Base-by-base conservation (phyloP, 345 rosid species). In the Citrus medica region DNA sequence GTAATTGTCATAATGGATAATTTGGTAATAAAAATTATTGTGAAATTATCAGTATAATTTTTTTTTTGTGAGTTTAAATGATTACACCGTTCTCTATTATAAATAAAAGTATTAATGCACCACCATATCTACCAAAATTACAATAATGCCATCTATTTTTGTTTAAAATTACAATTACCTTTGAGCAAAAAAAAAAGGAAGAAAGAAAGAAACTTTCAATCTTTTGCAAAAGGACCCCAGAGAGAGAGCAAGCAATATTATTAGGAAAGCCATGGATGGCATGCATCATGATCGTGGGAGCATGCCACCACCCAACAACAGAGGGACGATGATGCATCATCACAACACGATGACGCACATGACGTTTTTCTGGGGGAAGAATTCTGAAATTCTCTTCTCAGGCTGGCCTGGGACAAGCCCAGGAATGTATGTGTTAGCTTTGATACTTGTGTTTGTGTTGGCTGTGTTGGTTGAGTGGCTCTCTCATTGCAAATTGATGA, bases 311-410 rank as follows among this genome's bases (percentile, higher is more conserved):
- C 24, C 56, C 22, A 22, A 22, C 75, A 56, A 5, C 35, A 16
- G 14, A 3, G 73, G 73, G 25, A 33, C 33, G 30, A 32, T 55
- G 46, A 42, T 42, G 51, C 71, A 24, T 21, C 84, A 66, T 13
- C 86, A 76, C 73, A 67, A 46, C 79, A 33, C 6, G 35, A 84
- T 59, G 87, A 82, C 81, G 90, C 93, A 87, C 84, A 89, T 91
- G 93, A 82, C 93, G 66, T 93, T 93, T 82, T 93, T 80, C 71
- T 92, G 96, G 98, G 91, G 96, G 4, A 87, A 79, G 48, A 71
- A 89, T 70, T 79, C 92, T 6, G 70, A 82, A 72, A 85, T 93
- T 67, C 90, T 93, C 76, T 93, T 93, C 86, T 78, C 88, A 14
- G 91, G 88, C 9, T 93, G 97, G 97, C 94, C 95, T 0, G 92